These are phyloP conservation scores for Dioscorea cayenensis DNA, from an alignment of 116 monocot species.

Conservation along the genomic window DNA sequence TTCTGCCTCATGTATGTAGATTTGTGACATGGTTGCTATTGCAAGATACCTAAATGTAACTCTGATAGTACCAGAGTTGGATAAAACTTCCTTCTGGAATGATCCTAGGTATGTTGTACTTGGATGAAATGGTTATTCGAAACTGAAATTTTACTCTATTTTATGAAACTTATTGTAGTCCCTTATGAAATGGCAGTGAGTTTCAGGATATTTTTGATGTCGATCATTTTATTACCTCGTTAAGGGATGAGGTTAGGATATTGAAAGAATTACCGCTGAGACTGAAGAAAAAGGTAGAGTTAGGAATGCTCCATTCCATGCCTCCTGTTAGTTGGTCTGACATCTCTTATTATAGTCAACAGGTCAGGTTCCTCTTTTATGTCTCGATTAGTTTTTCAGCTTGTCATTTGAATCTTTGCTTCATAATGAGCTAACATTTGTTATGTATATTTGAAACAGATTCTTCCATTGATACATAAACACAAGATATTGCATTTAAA, in stretches of 20 bases:
- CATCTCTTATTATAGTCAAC: conserved; percentile 71
- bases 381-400: no score
- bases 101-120: conserved; percentile 50
- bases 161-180: not conserved
- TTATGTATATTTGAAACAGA: conserved; percentile 13
- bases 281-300: conserved; percentile 62
- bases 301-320: conserved; percentile 67
- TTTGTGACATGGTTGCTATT: conserved; percentile 75
- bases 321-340: conserved; percentile 94
- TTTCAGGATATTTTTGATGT: conserved; percentile 97
- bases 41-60: conserved; percentile 71
- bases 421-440: not conserved
- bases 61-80: conserved; percentile 66
- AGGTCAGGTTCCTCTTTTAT: conserved; percentile 25
- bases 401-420: not conserved
- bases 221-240: conserved; percentile 79
- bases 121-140: not conserved
- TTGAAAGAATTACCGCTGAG: conserved; percentile 80
- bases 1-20: conserved; percentile 26
- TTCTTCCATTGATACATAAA: conserved; percentile 52
- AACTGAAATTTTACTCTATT: not conserved
- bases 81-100: conserved; percentile 74
- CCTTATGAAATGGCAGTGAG: conserved; percentile 36
- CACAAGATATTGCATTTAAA: conserved; percentile 56
- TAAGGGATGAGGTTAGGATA: conserved; percentile 93